phyloP scores from a whole-genome alignment of 257 asterid genomes.

The Solanum megistacrolobum region DNA sequence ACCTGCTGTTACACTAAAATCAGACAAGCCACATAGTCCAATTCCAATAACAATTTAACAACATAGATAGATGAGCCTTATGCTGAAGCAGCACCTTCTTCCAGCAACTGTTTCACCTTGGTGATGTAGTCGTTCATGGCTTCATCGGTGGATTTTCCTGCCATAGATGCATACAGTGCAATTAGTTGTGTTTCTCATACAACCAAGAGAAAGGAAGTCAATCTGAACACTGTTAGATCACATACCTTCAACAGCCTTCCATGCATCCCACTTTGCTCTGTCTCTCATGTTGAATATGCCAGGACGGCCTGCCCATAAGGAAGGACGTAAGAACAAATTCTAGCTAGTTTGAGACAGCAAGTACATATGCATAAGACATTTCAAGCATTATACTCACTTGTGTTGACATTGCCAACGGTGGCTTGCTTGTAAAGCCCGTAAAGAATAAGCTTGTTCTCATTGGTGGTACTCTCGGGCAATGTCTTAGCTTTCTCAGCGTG shows the following conservation, averaged over 20 bases:
- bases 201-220: background rate
- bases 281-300: conserved; percentile 74
- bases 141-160: conserved; percentile 72
- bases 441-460: conserved; percentile 62
- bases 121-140: conserved; percentile 81
- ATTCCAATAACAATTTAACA: background rate
- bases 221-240: background rate
- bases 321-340: background rate
- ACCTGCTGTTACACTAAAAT: background rate
- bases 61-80: background rate
- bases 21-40: background rate
- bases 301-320: conserved; percentile 60
- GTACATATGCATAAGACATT: background rate
- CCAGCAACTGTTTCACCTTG: conserved; percentile 90
- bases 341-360: background rate
- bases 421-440: conserved; percentile 90
- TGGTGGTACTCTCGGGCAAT: conserved; percentile 60
- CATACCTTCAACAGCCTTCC: conserved; percentile 94
- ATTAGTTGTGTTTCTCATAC: background rate
- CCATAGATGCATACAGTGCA: background rate
- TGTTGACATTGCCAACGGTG: conserved; percentile 66
- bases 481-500: conserved; percentile 83
- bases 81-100: conserved; percentile 36
- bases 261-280: conserved; percentile 97
- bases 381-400: conserved; percentile 33